A percentile compares a stretch with the other conserved stretches of the same genome.
Evolutionary conservation across 768 basidiomycete genomes (phyloP).

Genomic region (Trametes villosa): DNA sequence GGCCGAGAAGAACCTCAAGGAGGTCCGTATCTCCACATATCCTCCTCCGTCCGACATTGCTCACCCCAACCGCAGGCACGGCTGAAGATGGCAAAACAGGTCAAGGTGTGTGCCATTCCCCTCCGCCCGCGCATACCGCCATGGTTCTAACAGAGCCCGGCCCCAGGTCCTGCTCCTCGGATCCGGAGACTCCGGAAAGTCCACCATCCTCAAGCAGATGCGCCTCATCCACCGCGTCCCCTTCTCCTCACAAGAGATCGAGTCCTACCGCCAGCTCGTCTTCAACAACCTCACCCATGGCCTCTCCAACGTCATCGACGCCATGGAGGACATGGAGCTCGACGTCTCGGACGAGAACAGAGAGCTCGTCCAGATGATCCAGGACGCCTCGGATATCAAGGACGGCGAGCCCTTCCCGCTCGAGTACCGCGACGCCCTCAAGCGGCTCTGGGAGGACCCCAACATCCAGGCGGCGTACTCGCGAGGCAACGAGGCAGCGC

Average conservation of each 20-base stretch:
- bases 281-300: slow-evolving; percentile 93
- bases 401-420: slow-evolving; percentile 83
- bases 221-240: slow-evolving; percentile 89
- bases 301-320: slow-evolving; percentile 79
- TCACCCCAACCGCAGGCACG: slow-evolving; percentile 59
- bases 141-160: background rate
- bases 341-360: slow-evolving; percentile 65
- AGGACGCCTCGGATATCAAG: slow-evolving; percentile 68
- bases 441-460: slow-evolving; percentile 75
- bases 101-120: slow-evolving; percentile 58
- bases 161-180: slow-evolving; percentile 82
- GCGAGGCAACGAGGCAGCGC: slow-evolving; percentile 86
- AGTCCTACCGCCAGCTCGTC: slow-evolving; percentile 88
- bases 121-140: slow-evolving; percentile 59
- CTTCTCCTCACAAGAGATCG: slow-evolving; percentile 81
- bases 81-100: slow-evolving; percentile 68
- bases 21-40: slow-evolving; percentile 49
- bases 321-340: slow-evolving; percentile 89
- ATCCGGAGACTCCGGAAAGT: slow-evolving; percentile 93
- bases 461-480: slow-evolving; percentile 76
- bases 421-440: slow-evolving; percentile 68
- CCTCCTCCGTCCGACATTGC: background rate
- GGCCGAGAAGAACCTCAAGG: slow-evolving; percentile 78
- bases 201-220: slow-evolving; percentile 98
- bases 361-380: slow-evolving; percentile 63